Evolutionary conservation across 306 rosid genomes (phyloP).

Genomic region (Senna siamea): DNA sequence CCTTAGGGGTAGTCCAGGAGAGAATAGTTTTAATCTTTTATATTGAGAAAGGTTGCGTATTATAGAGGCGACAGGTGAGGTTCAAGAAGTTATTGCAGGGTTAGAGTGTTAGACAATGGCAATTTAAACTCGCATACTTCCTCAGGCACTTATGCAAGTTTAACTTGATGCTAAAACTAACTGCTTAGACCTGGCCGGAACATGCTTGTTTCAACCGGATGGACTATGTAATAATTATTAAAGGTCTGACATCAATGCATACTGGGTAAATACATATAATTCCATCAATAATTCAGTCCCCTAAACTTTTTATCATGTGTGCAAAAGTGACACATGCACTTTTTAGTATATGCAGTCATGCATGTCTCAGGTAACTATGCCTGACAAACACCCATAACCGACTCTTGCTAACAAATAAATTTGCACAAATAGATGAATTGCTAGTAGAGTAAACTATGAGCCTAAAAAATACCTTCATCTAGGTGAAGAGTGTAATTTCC

Average conservation of each 20-base stretch:
- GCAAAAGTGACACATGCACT: background rate
- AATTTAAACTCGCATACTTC: background rate
- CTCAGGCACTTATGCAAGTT: background rate
- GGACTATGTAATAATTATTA: background rate
- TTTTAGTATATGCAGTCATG: background rate
- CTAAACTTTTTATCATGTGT: background rate
- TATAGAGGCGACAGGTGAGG: background rate
- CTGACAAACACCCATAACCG: background rate
- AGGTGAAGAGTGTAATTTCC: constrained; percentile 94
- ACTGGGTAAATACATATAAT: background rate
- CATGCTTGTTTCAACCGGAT: background rate
- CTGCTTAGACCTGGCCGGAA: background rate
- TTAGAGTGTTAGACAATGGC: background rate
- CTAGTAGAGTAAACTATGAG: constrained; percentile 24
- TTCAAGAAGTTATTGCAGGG: background rate
- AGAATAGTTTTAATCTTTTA: background rate
- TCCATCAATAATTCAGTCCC: background rate
- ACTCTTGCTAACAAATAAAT: background rate
- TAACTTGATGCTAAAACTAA: background rate
- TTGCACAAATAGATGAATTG: constrained; percentile 23
- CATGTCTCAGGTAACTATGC: background rate
- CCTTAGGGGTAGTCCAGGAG: background rate
- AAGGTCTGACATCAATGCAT: background rate
- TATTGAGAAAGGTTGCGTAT: background rate
- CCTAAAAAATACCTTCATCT: constrained; percentile 76